Evolutionary conservation across 371 early-diverging fungal genomes (phyloP).

Genomic region (Sporodiniella umbellata): DNA sequence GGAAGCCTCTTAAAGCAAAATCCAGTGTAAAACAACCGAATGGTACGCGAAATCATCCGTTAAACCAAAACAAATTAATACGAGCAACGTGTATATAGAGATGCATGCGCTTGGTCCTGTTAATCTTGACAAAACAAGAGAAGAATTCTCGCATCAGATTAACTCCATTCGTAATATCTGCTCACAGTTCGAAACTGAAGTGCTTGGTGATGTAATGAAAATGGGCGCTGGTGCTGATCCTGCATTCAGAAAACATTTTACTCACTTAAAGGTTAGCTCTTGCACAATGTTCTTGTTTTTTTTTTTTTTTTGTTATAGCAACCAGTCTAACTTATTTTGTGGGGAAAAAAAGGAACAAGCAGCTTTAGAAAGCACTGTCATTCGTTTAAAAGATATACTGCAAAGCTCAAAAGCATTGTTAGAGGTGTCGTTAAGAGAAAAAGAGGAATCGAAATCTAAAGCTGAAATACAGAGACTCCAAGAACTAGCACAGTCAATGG

Average conservation of each 20-base stretch:
- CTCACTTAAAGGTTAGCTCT: constrained; percentile 43
- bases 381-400: constrained; percentile 43
- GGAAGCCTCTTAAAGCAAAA: constrained; percentile 12
- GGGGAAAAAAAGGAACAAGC: constrained; percentile 66
- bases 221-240: constrained; percentile 53
- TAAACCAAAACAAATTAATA: not conserved
- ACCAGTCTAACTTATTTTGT: too few relatives aligned
- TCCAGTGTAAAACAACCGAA: constrained; percentile 12
- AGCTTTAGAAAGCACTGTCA: constrained; percentile 46
- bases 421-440: constrained; percentile 41
- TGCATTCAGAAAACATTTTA: constrained; percentile 55
- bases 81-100: constrained; percentile 22
- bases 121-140: constrained; percentile 44
- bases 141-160: constrained; percentile 50
- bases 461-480: constrained; percentile 33
- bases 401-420: constrained; percentile 38
- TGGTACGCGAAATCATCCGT: too few relatives aligned
- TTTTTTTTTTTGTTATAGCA: not conserved
- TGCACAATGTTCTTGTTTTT: not conserved
- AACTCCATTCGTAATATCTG: constrained; percentile 53
- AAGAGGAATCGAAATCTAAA: constrained; percentile 43
- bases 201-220: constrained; percentile 56
- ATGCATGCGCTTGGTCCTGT: constrained; percentile 56
- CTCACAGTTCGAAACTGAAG: constrained; percentile 57
- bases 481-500: constrained; percentile 39